Conservation (phyloP, 1,284 basidiomycete species). For the Schizophyllum commune region DNA sequence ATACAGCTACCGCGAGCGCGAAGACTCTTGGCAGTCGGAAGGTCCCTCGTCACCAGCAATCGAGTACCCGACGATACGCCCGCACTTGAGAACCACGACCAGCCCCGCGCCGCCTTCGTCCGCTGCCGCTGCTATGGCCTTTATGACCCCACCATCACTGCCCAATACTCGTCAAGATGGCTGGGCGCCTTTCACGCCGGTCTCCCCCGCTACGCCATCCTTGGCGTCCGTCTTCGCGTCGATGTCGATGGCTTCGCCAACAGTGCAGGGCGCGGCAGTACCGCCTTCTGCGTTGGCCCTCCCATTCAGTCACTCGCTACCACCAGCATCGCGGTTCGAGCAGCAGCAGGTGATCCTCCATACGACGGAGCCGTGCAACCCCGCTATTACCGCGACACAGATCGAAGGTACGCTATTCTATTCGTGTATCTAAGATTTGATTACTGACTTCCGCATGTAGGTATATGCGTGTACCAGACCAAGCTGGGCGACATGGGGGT, state of each 20-base stretch:
- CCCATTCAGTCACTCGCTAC: slow-evolving; percentile 19
- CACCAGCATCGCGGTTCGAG: background rate
- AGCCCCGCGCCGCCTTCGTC: background rate
- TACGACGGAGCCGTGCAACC: slow-evolving; percentile 52
- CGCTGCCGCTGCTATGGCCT: background rate
- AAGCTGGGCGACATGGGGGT: slow-evolving; percentile 43
- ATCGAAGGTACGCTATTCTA: slow-evolving; percentile 47
- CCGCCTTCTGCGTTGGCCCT: slow-evolving; percentile 19
- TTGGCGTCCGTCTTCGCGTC: slow-evolving; percentile 28
- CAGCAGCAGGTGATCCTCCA: slow-evolving; percentile 34
- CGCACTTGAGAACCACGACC: background rate
- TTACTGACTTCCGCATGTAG: slow-evolving; percentile 24
- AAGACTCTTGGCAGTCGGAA: background rate
- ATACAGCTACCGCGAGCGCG: background rate
- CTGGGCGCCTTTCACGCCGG: background rate
- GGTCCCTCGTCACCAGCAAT: background rate
- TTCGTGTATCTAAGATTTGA: slow-evolving; percentile 6
- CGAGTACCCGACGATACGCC: background rate
- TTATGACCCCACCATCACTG: background rate
- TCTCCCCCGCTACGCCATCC: slow-evolving; percentile 14
- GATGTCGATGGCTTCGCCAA: slow-evolving; percentile 28
- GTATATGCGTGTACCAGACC: slow-evolving; percentile 65
- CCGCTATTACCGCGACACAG: slow-evolving; percentile 54
- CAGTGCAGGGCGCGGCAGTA: slow-evolving; percentile 12
- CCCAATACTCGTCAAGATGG: background rate